These are phyloP conservation scores for Mortierella sp. DNA, from an alignment of 371 early-diverging fungal genomes.

Conservation along the genomic window DNA sequence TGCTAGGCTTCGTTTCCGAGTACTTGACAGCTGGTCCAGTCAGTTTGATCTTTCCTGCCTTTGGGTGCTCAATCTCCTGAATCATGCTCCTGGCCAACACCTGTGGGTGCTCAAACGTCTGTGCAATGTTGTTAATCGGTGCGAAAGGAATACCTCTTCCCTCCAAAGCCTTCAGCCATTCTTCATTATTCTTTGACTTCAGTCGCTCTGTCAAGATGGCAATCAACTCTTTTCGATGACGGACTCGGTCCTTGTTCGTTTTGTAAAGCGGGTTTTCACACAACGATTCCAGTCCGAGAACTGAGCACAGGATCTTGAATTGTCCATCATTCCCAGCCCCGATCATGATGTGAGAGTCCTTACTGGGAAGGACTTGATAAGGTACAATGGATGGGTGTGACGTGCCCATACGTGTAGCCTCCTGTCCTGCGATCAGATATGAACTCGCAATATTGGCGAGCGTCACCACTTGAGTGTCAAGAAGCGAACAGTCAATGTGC, in stretches of 20 bases:
- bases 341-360: conserved; percentile 84
- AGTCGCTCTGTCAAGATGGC: conserved; percentile 64
- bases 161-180: conserved; percentile 75
- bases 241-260: conserved; percentile 79
- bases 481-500: conserved; percentile 85
- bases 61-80: conserved; percentile 83
- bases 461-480: conserved; percentile 89
- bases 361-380: conserved; percentile 88
- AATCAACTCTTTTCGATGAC: conserved; percentile 75
- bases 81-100: conserved; percentile 81
- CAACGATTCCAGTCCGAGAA: conserved; percentile 64
- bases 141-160: conserved; percentile 83
- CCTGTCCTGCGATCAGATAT: conserved; percentile 83
- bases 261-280: conserved; percentile 60
- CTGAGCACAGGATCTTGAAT: conserved; percentile 72
- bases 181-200: conserved; percentile 57
- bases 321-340: conserved; percentile 92
- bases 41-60: conserved; percentile 80
- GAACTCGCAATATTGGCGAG: conserved; percentile 91
- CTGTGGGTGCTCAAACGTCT: conserved; percentile 93
- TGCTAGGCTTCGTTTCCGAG: conserved; percentile 69
- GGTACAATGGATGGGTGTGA: conserved; percentile 93
- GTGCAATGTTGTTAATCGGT: conserved; percentile 86
- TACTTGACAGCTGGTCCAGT: conserved; percentile 87
- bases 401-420: conserved; percentile 88